A percentile compares a stretch with the other conserved stretches of the same genome.
These are phyloP conservation scores for Lachancea fermentati DNA, from an alignment of 805 yeast genomes.

Conservation along the genomic window DNA sequence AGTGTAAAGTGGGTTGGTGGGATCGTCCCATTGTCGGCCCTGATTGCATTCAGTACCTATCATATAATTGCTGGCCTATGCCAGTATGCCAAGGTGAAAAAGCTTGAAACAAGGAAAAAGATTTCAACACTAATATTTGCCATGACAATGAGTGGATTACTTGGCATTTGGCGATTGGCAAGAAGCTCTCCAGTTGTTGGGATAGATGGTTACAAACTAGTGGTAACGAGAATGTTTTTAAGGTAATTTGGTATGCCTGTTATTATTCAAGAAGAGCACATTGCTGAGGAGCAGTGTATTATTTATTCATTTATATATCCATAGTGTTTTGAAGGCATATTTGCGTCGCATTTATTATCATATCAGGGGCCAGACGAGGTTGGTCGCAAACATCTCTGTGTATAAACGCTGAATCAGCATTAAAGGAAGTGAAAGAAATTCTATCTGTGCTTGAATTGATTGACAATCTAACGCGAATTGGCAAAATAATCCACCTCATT, in stretches of 20 bases:
- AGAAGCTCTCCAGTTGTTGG: slow-evolving; percentile 3
- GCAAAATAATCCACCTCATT: too few species aligned
- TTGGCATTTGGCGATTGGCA: slow-evolving; percentile 17
- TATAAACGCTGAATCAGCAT: too few species aligned
- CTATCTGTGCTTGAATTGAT: too few species aligned
- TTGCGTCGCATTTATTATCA: too few species aligned
- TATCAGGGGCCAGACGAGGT: too few species aligned
- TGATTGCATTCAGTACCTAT: slow-evolving; percentile 20
- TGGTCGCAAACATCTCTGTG: too few species aligned
- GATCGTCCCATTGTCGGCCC: slow-evolving; percentile 16
- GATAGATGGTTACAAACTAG: slow-evolving; percentile 2
- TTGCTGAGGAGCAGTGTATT: too few species aligned
- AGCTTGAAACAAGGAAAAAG: slow-evolving; percentile 14
- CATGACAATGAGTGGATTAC: slow-evolving; percentile 13
- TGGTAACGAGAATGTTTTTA: slow-evolving; percentile 1
- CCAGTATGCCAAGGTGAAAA: slow-evolving; percentile 18
- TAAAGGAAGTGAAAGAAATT: too few species aligned
- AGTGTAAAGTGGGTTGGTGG: slow-evolving; percentile 20
- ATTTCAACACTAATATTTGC: slow-evolving; percentile 16
- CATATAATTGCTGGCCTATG: slow-evolving; percentile 23
- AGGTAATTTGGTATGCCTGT: neutral
- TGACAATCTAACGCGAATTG: too few species aligned
- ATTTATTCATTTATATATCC: too few species aligned
- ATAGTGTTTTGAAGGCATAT: too few species aligned
- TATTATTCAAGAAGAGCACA: neutral